Base-by-base conservation (phyloP, 2,329 filamentous ascomycete species). In the Aspergillus sp. region DNA sequence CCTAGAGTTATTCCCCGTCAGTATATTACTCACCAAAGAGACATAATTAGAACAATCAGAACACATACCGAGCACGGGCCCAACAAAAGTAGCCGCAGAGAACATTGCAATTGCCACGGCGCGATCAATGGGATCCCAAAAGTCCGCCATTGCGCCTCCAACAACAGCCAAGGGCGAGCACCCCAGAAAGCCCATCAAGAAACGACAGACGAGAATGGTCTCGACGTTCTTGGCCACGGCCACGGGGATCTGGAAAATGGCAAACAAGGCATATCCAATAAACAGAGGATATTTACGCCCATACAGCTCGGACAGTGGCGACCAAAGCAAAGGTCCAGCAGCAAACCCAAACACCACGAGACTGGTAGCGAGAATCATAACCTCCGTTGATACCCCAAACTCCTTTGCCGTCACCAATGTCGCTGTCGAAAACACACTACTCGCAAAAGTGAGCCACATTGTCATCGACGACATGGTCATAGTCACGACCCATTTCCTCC, bases 181-280 rank as follows among this genome's bases (percentile, higher is more conserved):
- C 4, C 79, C 83, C 62, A 83, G 83, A 5, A 80, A 59, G 2
- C 83, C 84, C 1, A 76, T 75, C 4, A 86, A 71, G 64, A 86
- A 86, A 0, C 84, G 79, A 55, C 75, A 80, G 12, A 85, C 58
- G 65, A 86, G 74, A 55, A 86, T 79, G 0, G 82, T 85, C 34
- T 82, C 62, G 0, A 84, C 51, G 61, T 85, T 84, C 45, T 76
- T 73, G 0, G 83, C 81, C 3, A 83, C 78, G 3, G 80, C 83
- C 12, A 83, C 79, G 0, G 81, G 80, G 49, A 86, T 81, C 55
- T 84, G 79, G 59, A 85, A 84, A 44, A 85, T 77, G 2, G 76
- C 75, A 56, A 84, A 83, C 17, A 77, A 57, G 12, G 73, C 63
- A 61, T 80, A 80, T 0, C 80, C 82, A 19, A 77, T 62, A 67